Conservation (phyloP, 345 rosid genomes). For the Sonneratia alba region DNA sequence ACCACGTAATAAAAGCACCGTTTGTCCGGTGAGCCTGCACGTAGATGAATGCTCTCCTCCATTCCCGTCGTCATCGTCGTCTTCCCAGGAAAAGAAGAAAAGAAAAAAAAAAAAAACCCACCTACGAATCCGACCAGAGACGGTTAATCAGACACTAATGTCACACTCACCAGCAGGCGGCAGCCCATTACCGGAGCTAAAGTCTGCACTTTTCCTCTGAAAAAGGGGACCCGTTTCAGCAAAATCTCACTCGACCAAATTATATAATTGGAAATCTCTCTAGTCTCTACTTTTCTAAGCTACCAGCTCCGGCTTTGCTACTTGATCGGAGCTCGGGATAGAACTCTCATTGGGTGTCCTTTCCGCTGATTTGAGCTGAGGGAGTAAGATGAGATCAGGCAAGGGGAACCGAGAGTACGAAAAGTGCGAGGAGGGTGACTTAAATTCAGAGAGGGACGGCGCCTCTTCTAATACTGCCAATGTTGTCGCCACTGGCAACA, state of each 20-base stretch:
- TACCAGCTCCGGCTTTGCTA: background rate
- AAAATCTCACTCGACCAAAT: background rate
- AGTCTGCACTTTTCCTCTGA: background rate
- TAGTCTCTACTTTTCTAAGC: background rate
- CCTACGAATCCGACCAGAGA: slow-evolving; percentile 1
- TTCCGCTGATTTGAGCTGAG: background rate
- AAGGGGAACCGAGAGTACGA: slow-evolving; percentile 70
- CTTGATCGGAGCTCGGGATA: background rate
- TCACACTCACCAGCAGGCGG: background rate
- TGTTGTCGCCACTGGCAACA: slow-evolving; percentile 14
- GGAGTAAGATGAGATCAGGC: slow-evolving; percentile 47
- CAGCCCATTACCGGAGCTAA: background rate
- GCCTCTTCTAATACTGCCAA: slow-evolving; percentile 33
- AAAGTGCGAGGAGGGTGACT: slow-evolving; percentile 76
- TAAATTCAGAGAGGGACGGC: slow-evolving; percentile 48
- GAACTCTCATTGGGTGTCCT: background rate
- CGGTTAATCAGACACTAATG: background rate
- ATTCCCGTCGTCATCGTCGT: background rate
- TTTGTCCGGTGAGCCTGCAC: background rate
- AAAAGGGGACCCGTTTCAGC: background rate
- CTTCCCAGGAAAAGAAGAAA: background rate
- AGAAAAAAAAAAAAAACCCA: background rate
- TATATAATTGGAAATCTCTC: no score
- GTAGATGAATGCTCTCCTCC: background rate
- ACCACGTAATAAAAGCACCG: background rate